A percentile compares a stretch with the other conserved stretches of the same genome.
Conservation (phyloP, 1,284 basidiomycete genomes). For the Cutaneotrichosporon cavernicola region DNA sequence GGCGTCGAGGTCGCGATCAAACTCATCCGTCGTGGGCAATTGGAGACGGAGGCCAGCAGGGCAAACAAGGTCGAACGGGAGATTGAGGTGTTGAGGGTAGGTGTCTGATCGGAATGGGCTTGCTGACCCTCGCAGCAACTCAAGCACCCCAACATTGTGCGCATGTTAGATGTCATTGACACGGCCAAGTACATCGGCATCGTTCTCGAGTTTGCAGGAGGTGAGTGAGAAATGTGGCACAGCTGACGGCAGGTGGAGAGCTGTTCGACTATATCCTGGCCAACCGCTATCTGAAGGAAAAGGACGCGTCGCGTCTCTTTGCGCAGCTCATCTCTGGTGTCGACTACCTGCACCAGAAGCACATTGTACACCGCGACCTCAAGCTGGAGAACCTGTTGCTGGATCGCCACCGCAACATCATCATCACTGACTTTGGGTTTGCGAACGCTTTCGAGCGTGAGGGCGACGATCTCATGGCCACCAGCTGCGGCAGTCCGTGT, state of each 20-base stretch:
- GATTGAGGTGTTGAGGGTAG: slow-evolving; percentile 91
- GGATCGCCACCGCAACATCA: slow-evolving; percentile 95
- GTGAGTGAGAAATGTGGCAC: slow-evolving; percentile 37
- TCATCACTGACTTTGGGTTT: slow-evolving; percentile 99
- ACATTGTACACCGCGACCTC: slow-evolving; percentile 98
- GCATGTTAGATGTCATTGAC: slow-evolving; percentile 97
- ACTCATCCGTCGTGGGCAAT: slow-evolving; percentile 88
- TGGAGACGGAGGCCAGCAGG: slow-evolving; percentile 72
- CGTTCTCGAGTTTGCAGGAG: slow-evolving; percentile 94
- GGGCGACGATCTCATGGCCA: slow-evolving; percentile 95
- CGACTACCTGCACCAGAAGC: slow-evolving; percentile 98
- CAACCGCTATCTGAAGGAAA: slow-evolving; percentile 93
- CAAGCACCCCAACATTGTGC: slow-evolving; percentile 97
- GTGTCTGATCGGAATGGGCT: slow-evolving; percentile 39
- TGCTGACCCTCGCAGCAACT: slow-evolving; percentile 62
- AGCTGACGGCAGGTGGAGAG: slow-evolving; percentile 69
- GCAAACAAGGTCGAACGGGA: slow-evolving; percentile 97
- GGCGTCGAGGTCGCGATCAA: slow-evolving; percentile 99
- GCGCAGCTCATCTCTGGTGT: slow-evolving; percentile 98
- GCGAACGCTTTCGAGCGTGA: slow-evolving; percentile 94
- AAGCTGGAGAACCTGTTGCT: slow-evolving; percentile 98
- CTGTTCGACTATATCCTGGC: slow-evolving; percentile 99
- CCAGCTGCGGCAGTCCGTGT: slow-evolving; percentile 94
- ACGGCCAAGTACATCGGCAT: slow-evolving; percentile 99
- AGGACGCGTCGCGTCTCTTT: slow-evolving; percentile 93